These are phyloP conservation scores for Fusarium sp. DNA, from an alignment of 2,329 filamentous ascomycete genomes.

Conservation along the genomic window DNA sequence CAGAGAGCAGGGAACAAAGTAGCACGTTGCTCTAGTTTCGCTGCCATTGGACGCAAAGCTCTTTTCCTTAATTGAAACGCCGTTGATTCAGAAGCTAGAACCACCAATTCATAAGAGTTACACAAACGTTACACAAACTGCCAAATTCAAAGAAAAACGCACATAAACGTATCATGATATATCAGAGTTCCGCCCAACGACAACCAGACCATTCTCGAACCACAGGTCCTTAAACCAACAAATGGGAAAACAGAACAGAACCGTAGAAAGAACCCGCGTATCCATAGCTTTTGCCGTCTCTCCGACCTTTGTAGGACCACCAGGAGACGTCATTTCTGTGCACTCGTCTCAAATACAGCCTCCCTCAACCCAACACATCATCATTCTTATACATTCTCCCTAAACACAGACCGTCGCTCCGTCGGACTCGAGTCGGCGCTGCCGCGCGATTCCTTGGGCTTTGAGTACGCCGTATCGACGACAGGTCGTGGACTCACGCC, in stretches of 20 bases:
- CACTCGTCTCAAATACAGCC: not conserved
- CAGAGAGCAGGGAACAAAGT: not conserved
- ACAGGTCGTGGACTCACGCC: constrained; percentile 83
- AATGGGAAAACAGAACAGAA: constrained; percentile 6
- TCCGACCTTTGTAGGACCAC: no score
- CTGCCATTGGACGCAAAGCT: constrained; percentile 10
- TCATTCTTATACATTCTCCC: constrained; percentile 69
- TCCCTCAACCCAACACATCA: not conserved
- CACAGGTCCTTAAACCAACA: constrained; percentile 8
- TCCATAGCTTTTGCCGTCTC: constrained; percentile 15
- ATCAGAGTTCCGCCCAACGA: constrained; percentile 38
- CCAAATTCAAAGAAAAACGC: constrained; percentile 20
- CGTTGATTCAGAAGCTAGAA: constrained; percentile 19
- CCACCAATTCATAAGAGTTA: constrained; percentile 19
- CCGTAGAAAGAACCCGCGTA: constrained; percentile 12
- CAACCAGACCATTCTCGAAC: constrained; percentile 15
- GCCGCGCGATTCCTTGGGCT: constrained; percentile 45
- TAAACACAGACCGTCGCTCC: constrained; percentile 76
- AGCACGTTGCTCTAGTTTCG: constrained; percentile 7
- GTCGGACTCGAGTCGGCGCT: constrained; percentile 67
- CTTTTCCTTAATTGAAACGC: constrained; percentile 32
- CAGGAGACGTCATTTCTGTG: not conserved
- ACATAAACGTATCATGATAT: constrained; percentile 29
- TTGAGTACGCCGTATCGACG: constrained; percentile 60
- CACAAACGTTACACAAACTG: constrained; percentile 22